Conservation (phyloP, 179 eudicot genomes). For the Spinacia oleracea region DNA sequence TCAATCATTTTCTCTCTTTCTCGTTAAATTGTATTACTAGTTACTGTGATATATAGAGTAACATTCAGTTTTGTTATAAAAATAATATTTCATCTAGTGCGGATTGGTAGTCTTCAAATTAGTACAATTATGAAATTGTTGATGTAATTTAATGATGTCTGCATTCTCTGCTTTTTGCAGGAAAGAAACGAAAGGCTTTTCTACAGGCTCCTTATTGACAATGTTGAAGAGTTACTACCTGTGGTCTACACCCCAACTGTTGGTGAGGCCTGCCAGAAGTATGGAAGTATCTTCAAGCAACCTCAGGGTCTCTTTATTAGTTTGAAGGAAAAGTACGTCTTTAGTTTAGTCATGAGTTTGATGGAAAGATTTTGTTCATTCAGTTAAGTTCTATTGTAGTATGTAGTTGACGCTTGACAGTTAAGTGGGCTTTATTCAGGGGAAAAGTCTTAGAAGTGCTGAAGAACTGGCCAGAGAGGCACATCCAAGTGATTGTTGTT, state of each 20-base stretch:
- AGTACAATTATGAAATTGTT: neutral
- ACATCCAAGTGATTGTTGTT: conserved; percentile 86
- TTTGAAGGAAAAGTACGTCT: conserved; percentile 61
- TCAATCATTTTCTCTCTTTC: neutral
- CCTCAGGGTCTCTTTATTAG: conserved; percentile 76
- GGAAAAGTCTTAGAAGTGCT: conserved; percentile 78
- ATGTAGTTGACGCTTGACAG: conserved; percentile 26
- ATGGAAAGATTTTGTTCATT: neutral
- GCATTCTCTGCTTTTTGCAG: conserved; percentile 33
- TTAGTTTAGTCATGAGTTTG: conserved; percentile 5
- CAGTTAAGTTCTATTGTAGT: neutral
- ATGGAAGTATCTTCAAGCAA: conserved; percentile 70
- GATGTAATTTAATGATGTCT: conserved; percentile 6
- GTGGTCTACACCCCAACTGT: conserved; percentile 95
- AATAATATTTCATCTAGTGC: neutral
- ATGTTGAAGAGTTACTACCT: conserved; percentile 92
- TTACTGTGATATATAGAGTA: neutral
- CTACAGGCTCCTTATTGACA: conserved; percentile 84
- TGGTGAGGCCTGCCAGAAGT: conserved; percentile 96
- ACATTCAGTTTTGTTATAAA: neutral
- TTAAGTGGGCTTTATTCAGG: conserved; percentile 39
- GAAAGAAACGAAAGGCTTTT: conserved; percentile 79
- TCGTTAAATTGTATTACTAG: neutral
- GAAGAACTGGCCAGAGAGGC: conserved; percentile 90
- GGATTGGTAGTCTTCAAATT: neutral